These are phyloP conservation scores for Colletotrichum lini DNA, from an alignment of 2,329 filamentous ascomycete species.

Conservation along the genomic window DNA sequence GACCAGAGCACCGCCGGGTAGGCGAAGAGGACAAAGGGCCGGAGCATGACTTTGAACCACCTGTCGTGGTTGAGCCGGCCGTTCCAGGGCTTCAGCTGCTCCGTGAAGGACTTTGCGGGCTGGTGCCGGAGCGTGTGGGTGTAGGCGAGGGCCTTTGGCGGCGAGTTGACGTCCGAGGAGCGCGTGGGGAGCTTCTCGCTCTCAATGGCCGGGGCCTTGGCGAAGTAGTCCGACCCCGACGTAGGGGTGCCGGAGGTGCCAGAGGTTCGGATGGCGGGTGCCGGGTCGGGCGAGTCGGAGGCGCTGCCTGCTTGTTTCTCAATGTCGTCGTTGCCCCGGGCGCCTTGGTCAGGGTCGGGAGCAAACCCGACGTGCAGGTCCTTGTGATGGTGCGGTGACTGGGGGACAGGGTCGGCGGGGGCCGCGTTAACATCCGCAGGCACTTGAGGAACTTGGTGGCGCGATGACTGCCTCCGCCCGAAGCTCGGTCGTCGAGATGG, in stretches of 20 bases:
- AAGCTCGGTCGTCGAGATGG: conserved; percentile 60
- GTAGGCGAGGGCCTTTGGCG: conserved; percentile 65
- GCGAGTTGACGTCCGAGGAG: conserved; percentile 51
- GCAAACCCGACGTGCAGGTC: conserved; percentile 53
- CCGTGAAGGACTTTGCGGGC: conserved; percentile 78
- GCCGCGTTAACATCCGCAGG: not conserved
- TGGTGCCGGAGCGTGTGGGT: conserved; percentile 78
- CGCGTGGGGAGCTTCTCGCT: conserved; percentile 56
- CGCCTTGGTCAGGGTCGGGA: conserved; percentile 33
- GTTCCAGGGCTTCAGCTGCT: conserved; percentile 83
- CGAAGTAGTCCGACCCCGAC: conserved; percentile 44
- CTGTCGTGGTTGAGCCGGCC: conserved; percentile 83
- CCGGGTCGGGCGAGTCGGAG: not conserved
- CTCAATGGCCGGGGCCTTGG: conserved; percentile 54
- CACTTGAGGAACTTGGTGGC: conserved; percentile 18
- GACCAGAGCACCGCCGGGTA: conserved; percentile 95
- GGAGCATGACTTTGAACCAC: conserved; percentile 82
- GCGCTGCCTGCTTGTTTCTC: not conserved
- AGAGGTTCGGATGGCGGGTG: conserved; percentile 6
- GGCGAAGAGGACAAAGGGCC: conserved; percentile 88
- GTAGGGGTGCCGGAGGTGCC: conserved; percentile 43
- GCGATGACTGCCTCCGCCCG: conserved; percentile 63
- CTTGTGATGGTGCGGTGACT: conserved; percentile 44
- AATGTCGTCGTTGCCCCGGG: not conserved
- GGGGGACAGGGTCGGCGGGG: not conserved